Conservation (phyloP, 306 rosid species). For the Trifolium subterraneum region DNA sequence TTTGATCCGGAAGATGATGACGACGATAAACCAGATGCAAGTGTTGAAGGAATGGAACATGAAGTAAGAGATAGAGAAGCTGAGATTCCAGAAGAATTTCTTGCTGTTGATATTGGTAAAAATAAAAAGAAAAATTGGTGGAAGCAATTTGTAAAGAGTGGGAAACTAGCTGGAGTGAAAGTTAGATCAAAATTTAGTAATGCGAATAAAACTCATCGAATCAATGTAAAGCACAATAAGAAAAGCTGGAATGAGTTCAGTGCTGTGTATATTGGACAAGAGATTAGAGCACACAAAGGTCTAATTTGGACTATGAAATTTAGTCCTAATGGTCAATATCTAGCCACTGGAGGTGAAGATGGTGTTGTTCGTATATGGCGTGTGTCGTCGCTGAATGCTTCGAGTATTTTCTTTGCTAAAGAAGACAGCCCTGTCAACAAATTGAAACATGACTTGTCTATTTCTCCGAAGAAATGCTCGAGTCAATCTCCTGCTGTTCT, state of each 20-base stretch:
- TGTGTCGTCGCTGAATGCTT: constrained; percentile 50
- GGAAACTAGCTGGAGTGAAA: constrained; percentile 32
- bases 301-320: constrained; percentile 84
- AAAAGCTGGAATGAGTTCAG: constrained; percentile 71
- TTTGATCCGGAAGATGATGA: constrained; percentile 28
- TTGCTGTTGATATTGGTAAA: constrained; percentile 31
- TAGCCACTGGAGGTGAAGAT: constrained; percentile 96
- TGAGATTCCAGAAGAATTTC: constrained; percentile 44
- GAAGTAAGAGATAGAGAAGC: constrained; percentile 33
- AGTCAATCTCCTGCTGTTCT: constrained; percentile 53
- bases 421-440: constrained; percentile 42
- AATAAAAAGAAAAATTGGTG: constrained; percentile 65
- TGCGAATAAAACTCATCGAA: constrained; percentile 33
- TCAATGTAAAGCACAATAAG: constrained; percentile 59
- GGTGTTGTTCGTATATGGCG: constrained; percentile 81
- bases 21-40: constrained; percentile 28
- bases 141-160: constrained; percentile 52
- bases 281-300: constrained; percentile 81
- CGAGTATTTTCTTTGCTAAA: constrained; percentile 45
- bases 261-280: constrained; percentile 71
- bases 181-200: constrained; percentile 40
- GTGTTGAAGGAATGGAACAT: constrained; percentile 36
- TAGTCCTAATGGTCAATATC: constrained; percentile 79
- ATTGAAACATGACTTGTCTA: constrained; percentile 48
- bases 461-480: constrained; percentile 50